A percentile compares a stretch with the other conserved stretches of the same genome.
Conservation (phyloP, 1,284 basidiomycete genomes). For the Leccinum insigne region DNA sequence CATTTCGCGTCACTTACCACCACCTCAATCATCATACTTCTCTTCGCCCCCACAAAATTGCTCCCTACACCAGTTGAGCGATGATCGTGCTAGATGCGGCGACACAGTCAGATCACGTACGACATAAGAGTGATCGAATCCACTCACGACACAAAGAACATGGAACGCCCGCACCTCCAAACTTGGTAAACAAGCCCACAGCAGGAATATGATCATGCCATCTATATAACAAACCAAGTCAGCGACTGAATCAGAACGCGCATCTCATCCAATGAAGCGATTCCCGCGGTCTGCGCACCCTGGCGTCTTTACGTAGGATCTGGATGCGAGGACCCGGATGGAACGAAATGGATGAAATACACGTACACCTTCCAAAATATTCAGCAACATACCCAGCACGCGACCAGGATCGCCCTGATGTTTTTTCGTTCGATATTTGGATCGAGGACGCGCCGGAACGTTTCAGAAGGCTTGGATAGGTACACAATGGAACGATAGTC, state of each 20-base stretch:
- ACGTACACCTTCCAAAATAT: constrained; percentile 93
- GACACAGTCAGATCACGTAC: not conserved
- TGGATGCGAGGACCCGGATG: not conserved
- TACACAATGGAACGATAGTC: constrained; percentile 17
- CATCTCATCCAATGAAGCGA: not conserved
- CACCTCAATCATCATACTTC: constrained; percentile 99
- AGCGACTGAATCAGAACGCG: constrained; percentile 2
- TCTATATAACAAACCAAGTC: constrained; percentile 35
- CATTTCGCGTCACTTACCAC: constrained; percentile 50
- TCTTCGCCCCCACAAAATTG: constrained; percentile 88
- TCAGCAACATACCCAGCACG: constrained; percentile 83
- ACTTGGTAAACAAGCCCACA: constrained; percentile 74
- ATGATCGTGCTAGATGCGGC: constrained; percentile 46
- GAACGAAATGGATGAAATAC: constrained; percentile 9
- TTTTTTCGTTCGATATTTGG: constrained; percentile 35
- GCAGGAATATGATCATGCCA: constrained; percentile 94
- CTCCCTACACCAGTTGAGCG: constrained; percentile 90
- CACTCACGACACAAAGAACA: constrained; percentile 87
- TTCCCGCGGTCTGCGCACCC: constrained; percentile 4
- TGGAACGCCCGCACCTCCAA: constrained; percentile 93
- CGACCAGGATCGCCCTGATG: constrained; percentile 71
- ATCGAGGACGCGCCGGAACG: constrained; percentile 12
- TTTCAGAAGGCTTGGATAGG: constrained; percentile 12
- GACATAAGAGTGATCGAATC: not conserved
- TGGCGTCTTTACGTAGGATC: constrained; percentile 10